A percentile compares a stretch with the other conserved stretches of the same genome.
These are phyloP conservation scores for Otatea glauca DNA, from an alignment of 176 grass and related monocot species.

Conservation along the genomic window DNA sequence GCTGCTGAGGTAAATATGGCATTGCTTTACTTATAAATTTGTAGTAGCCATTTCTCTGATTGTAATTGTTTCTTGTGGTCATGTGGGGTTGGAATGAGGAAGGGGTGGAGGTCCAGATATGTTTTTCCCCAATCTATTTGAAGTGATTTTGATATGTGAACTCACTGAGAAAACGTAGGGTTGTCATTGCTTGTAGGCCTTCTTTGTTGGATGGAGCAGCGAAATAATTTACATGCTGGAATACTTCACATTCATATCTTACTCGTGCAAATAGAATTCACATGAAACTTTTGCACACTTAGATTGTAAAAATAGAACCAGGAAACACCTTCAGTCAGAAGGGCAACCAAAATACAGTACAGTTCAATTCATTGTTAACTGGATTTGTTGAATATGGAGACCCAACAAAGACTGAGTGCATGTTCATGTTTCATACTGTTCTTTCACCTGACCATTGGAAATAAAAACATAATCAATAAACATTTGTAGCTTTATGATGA, in stretches of 20 bases:
- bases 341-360: background rate
- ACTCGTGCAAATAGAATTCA: background rate
- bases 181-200: background rate
- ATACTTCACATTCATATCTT: background rate
- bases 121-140: no score
- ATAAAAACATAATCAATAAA: background rate
- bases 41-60: no score
- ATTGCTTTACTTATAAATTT: no score
- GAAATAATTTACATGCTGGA: background rate
- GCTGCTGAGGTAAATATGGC: no score
- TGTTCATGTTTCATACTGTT: conserved; percentile 38
- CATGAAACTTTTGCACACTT: background rate
- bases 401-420: background rate
- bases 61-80: no score
- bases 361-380: background rate
- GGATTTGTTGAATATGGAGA: background rate
- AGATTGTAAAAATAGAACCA: background rate
- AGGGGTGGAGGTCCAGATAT: background rate
- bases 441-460: conserved; percentile 35
- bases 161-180: background rate
- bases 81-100: background rate
- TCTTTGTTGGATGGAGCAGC: background rate
- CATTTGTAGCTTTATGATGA: background rate
- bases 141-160: background rate
- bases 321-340: background rate